phyloP scores from a whole-genome alignment of 345 rosid genomes.

The Eucalyptus marginata region DNA sequence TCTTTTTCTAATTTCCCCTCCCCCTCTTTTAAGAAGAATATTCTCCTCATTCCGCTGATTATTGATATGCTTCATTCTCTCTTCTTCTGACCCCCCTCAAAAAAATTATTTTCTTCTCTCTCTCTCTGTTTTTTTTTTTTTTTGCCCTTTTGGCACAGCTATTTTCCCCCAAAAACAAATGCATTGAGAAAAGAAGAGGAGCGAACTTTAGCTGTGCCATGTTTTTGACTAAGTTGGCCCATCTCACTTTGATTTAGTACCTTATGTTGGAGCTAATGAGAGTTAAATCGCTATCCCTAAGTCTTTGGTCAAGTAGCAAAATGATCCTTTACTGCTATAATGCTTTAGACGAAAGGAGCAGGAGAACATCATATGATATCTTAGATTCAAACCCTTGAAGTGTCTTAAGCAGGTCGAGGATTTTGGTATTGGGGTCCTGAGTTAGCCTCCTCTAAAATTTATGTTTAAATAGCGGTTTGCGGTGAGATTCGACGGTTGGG shows the following conservation, averaged over 20 bases:
- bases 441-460: no score
- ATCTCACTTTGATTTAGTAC: background rate
- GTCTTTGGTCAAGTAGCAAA: no score
- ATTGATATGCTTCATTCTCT: background rate
- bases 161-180: background rate
- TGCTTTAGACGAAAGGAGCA: no score
- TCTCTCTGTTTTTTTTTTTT: fast-evolving
- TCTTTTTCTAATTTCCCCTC: background rate
- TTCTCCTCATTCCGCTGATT: background rate
- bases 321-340: no score
- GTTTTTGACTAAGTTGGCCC: background rate
- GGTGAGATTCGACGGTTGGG: no score
- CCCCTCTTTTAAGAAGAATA: background rate
- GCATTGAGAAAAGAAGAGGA: background rate
- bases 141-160: background rate
- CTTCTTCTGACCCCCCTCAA: background rate
- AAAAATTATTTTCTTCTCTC: no score
- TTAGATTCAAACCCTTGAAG: no score
- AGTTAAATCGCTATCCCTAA: background rate
- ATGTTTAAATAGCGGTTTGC: no score
- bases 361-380: no score
- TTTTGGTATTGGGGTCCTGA: no score
- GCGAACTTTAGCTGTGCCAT: background rate
- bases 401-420: no score
- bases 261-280: background rate